Base-by-base conservation (phyloP, 176 grass and related monocot species). In the Zoysia japonica region DNA sequence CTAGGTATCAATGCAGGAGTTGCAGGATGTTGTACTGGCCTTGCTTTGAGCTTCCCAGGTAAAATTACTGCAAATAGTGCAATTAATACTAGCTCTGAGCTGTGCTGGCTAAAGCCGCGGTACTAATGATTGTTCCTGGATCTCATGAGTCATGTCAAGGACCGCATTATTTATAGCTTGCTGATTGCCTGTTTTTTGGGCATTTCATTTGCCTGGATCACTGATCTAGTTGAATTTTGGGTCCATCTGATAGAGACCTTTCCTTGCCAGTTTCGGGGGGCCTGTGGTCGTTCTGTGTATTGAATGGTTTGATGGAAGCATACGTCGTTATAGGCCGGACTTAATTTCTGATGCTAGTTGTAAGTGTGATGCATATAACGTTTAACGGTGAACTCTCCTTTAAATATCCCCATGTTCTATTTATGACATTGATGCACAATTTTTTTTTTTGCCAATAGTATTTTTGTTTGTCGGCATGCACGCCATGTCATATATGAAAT, bases 21-120 rank as follows among this genome's bases (percentile, higher is more conserved):
- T 62, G 92, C 92, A 45, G 92, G 92, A 67, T 94, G 92, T 56
- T 94, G 92, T 54, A 94, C 92, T 79, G 92, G 92, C 9, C 80
- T 91, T 91, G 92, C 92, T 82, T 39, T 94, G 77, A 91, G 92
- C 78, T 94, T 94, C 79, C 92, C 92, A 94, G 92, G 92, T 94
- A 87, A 57, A 51, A 3, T 37, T 65, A 56, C 20, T 46, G 42
- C 41, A 67, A 28, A 36, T 19, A 78, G 53, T 77, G 47, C 39
- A 64, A 67, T 65, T 53, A 65, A 65, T 72, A 28, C 28, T 28
- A 72, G 17, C 28, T 71, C 11, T 38, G 16, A 67, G 39, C 70
- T 80, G n/a, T 62, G 68, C 75, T 56, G 55, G 68, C 64, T 59
- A 46, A 19, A 77, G 16, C 39, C 44, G 9, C 41, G 17, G 38